Conservation (phyloP, 352 stramenopile species). For the Phytophthora constricta region DNA sequence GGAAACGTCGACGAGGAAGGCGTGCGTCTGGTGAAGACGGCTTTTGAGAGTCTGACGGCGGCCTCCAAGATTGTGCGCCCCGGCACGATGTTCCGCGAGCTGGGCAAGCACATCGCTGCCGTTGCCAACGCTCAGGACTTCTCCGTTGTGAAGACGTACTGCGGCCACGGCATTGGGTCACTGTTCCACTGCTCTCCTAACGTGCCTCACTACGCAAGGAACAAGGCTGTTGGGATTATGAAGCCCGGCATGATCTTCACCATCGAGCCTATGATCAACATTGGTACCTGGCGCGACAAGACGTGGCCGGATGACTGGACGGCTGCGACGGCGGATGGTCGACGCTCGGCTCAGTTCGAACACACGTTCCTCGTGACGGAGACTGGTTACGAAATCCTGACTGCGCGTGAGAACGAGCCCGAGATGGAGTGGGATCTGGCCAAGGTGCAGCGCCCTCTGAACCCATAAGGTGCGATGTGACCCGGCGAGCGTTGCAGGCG, state of each 20-base stretch:
- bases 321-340: constrained; percentile 95
- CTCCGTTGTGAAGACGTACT: constrained; percentile 96
- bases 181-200: constrained; percentile 98
- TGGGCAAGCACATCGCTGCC: constrained; percentile 93
- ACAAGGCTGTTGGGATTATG: constrained; percentile 98
- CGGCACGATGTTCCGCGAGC: constrained; percentile 94
- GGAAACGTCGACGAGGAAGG: constrained; percentile 94
- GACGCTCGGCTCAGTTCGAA: constrained; percentile 96
- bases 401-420: constrained; percentile 86
- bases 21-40: constrained; percentile 90
- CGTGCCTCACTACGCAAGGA: constrained; percentile 98
- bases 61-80: constrained; percentile 91
- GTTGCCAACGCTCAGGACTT: constrained; percentile 83
- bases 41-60: constrained; percentile 92
- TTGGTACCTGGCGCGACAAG: constrained; percentile 89
- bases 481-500: not conserved
- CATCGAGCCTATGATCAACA: constrained; percentile 99
- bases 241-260: constrained; percentile 98
- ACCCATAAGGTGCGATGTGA: not conserved
- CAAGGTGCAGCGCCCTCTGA: constrained; percentile 71
- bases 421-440: constrained; percentile 86
- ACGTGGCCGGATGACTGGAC: constrained; percentile 99
- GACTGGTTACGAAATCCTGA: constrained; percentile 97
- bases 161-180: constrained; percentile 96
- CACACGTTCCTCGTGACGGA: constrained; percentile 99